Evolutionary conservation across 257 asterid species (phyloP), one percentile per base, ranked within the genome.

Genomic region (Marsdenia floribunda): DNA sequence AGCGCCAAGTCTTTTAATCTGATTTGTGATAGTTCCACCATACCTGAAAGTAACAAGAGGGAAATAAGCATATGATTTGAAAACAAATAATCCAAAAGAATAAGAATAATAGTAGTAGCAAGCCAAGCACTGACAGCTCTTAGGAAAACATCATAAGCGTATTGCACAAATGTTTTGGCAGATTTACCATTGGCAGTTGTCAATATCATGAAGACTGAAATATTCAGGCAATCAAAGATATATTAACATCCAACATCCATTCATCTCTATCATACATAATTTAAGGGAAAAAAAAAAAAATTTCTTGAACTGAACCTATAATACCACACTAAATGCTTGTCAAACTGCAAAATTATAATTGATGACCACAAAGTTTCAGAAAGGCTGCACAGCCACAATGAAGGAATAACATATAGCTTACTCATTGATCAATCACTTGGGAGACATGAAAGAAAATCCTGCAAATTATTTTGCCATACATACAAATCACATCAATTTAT

Each of bases 1-100:
- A 81, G 99, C 99, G 66, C 99, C 99, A 66, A 95, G 99, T 83
- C 98, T 95, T 87, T 83, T 92, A 83, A 95, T 92, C 84, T 95
- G 99, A 83, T 90, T 90, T 75, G 97, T 88, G 68, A 95, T 95
- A 80, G 97, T 88, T 83, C 98, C 97, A 16, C 99, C 99, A 83
- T 92, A 95, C 93, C 99, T 95, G 78, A 75, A 82, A 73, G 75
- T 81, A 76, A 77, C 76, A 77, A 44, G 35, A 44, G 40, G 55
- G 35, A 71, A 77, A 84, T 73, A 71, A 78, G 84, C 76, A 80
- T 60, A 72, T 57, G 64, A 24, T 76, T 61, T 26, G 12, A 38
- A 21, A 66, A 12, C 6, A 21, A 66, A 12, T 5, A 68, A 55
- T 15, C 58, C 58, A 83, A 49, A 21, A 74, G 61, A n/a, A 69